These are phyloP conservation scores for Phytophthora podocarpi DNA, from an alignment of 352 stramenopile species.

Conservation along the genomic window DNA sequence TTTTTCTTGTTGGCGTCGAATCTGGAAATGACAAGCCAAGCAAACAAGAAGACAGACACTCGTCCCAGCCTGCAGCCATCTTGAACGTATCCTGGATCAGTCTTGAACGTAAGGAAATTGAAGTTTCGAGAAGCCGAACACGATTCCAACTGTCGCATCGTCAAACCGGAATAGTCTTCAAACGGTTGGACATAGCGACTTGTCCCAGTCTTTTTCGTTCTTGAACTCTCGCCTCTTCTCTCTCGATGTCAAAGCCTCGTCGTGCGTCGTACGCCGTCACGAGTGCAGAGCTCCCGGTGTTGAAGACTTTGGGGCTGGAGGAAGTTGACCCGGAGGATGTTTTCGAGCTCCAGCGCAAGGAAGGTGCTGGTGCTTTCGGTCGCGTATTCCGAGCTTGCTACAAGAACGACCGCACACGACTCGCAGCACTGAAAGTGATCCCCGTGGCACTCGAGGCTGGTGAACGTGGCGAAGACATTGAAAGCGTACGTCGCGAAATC, in stretches of 20 bases:
- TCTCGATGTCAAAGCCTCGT: slow-evolving; percentile 46
- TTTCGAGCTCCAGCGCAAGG: slow-evolving; percentile 77
- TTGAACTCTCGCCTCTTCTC: slow-evolving; percentile 82
- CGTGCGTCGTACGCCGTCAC: slow-evolving; percentile 36
- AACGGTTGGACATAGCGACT: slow-evolving; percentile 21
- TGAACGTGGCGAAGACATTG: slow-evolving; percentile 69
- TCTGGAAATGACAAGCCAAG: slow-evolving; percentile 21
- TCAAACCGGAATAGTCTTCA: slow-evolving; percentile 15
- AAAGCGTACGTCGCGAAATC: slow-evolving; percentile 74
- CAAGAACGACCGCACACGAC: slow-evolving; percentile 36
- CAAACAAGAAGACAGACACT: not conserved
- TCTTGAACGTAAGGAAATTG: too few species aligned
- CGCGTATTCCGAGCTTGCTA: slow-evolving; percentile 72
- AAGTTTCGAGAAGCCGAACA: slow-evolving; percentile 15
- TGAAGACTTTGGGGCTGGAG: slow-evolving; percentile 66
- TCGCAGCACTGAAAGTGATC: slow-evolving; percentile 80
- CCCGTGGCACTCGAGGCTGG: slow-evolving; percentile 64
- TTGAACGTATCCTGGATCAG: too few species aligned
- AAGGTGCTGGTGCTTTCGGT: slow-evolving; percentile 72
- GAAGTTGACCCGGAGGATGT: slow-evolving; percentile 65
- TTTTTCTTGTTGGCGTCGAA: slow-evolving; percentile 61
- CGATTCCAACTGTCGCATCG: slow-evolving; percentile 15
- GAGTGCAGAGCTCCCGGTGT: slow-evolving; percentile 34
- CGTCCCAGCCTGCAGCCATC: not conserved
- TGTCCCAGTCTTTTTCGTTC: slow-evolving; percentile 16